Conservation (phyloP, 2,329 filamentous ascomycete species). For the Hortaea werneckii region DNA sequence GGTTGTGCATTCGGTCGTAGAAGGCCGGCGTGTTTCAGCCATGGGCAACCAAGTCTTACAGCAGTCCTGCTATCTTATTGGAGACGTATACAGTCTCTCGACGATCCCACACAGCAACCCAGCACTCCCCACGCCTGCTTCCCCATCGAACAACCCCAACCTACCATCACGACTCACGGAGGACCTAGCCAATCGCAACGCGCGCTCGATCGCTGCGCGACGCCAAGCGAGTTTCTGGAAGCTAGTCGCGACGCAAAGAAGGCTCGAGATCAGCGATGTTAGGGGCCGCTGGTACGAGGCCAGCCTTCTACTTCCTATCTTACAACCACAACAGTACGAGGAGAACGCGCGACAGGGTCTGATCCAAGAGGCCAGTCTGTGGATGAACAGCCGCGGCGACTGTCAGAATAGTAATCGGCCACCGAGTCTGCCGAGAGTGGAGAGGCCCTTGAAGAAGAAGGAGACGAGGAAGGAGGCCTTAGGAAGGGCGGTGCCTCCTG, state of each 20-base stretch:
- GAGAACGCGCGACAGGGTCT: slow-evolving; percentile 20
- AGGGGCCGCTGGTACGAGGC: slow-evolving; percentile 54
- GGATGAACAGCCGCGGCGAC: slow-evolving; percentile 28
- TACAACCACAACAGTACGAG: slow-evolving; percentile 20
- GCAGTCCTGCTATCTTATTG: slow-evolving; percentile 32
- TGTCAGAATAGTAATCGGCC: slow-evolving; percentile 23
- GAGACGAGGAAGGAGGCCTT: slow-evolving; percentile 33
- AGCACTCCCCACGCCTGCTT: slow-evolving; percentile 24
- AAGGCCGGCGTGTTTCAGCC: slow-evolving; percentile 23
- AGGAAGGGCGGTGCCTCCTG: slow-evolving; percentile 30
- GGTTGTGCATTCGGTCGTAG: slow-evolving; percentile 35
- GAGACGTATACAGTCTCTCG: slow-evolving; percentile 44
- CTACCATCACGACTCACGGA: slow-evolving; percentile 43
- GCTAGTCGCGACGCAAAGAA: slow-evolving; percentile 24
- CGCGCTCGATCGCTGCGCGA: slow-evolving; percentile 29
- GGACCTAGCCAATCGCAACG: slow-evolving; percentile 41
- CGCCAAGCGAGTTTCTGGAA: slow-evolving; percentile 33
- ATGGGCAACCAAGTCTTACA: slow-evolving; percentile 12
- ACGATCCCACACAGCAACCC: slow-evolving; percentile 29
- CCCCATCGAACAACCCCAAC: slow-evolving; percentile 26
- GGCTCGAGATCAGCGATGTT: slow-evolving; percentile 37
- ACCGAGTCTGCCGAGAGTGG: slow-evolving; percentile 18
- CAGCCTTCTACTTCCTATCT: slow-evolving; percentile 37
- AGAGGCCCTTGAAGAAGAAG: slow-evolving; percentile 19
- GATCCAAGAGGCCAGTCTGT: slow-evolving; percentile 23